phyloP scores from a whole-genome alignment of 2,329 filamentous ascomycete genomes.

The Colletotrichum sp. region DNA sequence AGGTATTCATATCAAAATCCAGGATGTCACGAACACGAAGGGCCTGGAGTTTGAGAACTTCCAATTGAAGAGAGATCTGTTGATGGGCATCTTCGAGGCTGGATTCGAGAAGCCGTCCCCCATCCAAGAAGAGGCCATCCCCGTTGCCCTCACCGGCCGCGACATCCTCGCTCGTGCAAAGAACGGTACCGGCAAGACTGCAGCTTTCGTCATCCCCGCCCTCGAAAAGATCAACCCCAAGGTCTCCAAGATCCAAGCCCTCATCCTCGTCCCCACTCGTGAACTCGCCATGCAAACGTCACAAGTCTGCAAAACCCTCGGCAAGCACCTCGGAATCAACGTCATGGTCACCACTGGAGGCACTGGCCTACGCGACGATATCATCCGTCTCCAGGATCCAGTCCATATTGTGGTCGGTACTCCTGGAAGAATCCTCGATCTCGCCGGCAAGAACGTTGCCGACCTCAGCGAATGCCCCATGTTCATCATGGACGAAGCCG shows the following conservation, averaged over 20 bases:
- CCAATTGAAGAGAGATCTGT: slow-evolving; percentile 88
- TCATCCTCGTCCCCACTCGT: slow-evolving; percentile 95
- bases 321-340: slow-evolving; percentile 95
- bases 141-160: slow-evolving; percentile 91
- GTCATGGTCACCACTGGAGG: slow-evolving; percentile 99
- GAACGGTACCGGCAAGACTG: slow-evolving; percentile 98
- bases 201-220: slow-evolving; percentile 94
- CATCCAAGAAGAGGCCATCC: slow-evolving; percentile 99
- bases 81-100: slow-evolving; percentile 99
- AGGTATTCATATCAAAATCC: not conserved
- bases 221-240: slow-evolving; percentile 97
- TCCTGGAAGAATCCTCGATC: slow-evolving; percentile 92
- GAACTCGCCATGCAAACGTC: slow-evolving; percentile 98
- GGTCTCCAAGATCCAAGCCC: slow-evolving; percentile 92
- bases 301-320: slow-evolving; percentile 97
- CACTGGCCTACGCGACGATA: slow-evolving; percentile 93
- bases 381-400: slow-evolving; percentile 89
- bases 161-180: slow-evolving; percentile 97
- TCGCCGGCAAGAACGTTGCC: slow-evolving; percentile 95
- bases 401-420: slow-evolving; percentile 99
- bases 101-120: slow-evolving; percentile 98
- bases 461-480: slow-evolving; percentile 96
- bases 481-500: slow-evolving; percentile 99
- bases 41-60: slow-evolving; percentile 98
- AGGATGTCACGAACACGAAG: slow-evolving; percentile 99